These are phyloP conservation scores for Chytriomyces sp. DNA, from an alignment of 192 early-diverging fungal genomes.

Conservation along the genomic window DNA sequence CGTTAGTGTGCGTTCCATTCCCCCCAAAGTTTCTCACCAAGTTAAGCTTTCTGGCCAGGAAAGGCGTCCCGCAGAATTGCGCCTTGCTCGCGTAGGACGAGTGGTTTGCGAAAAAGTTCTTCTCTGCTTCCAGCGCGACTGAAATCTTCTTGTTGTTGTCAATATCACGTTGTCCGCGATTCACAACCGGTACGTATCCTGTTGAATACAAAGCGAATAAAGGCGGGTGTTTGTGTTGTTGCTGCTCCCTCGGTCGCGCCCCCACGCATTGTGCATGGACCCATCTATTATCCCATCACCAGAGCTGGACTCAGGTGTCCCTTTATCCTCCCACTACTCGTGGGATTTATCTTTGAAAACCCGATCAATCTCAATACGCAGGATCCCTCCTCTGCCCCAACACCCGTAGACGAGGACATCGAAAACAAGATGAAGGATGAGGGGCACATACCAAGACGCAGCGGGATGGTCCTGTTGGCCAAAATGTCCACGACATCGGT, in stretches of 20 bases:
- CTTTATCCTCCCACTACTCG: too few relatives aligned
- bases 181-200: slow-evolving; percentile 99
- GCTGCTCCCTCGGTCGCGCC: too few relatives aligned
- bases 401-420: neutral
- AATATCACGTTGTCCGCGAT: slow-evolving; percentile 98
- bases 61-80: slow-evolving; percentile 98
- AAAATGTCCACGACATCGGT: slow-evolving; percentile 99
- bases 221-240: too few relatives aligned
- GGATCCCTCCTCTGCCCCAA: too few relatives aligned
- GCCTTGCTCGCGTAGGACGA: slow-evolving; percentile 92
- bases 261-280: too few relatives aligned
- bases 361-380: too few relatives aligned
- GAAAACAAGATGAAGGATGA: neutral
- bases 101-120: slow-evolving; percentile 94
- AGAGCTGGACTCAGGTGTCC: too few relatives aligned
- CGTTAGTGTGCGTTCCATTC: neutral
- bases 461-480: slow-evolving; percentile 93
- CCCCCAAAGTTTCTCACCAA: slow-evolving; percentile 59
- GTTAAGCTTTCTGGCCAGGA: slow-evolving; percentile 95
- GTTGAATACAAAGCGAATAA: neutral
- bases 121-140: slow-evolving; percentile 86
- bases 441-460: slow-evolving; percentile 79
- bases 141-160: slow-evolving; percentile 88
- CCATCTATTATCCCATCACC: too few relatives aligned
- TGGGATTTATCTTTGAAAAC: too few relatives aligned